Evolutionary conservation across 2,329 filamentous ascomycete species (phyloP).

Genomic region (Exophiala calicioides): DNA sequence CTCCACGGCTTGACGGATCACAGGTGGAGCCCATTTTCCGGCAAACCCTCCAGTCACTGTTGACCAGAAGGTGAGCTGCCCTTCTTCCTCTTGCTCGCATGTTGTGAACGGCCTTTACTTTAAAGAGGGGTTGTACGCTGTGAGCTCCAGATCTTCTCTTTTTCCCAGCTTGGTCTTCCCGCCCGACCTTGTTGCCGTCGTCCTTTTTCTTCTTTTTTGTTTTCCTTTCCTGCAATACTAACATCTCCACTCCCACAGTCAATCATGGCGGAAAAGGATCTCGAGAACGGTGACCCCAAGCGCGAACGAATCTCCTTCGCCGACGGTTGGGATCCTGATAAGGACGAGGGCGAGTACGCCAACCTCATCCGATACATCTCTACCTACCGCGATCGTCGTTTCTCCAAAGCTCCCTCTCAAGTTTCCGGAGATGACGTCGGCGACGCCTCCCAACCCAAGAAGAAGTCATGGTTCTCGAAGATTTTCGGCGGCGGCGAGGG

Average conservation of each 20-base stretch:
- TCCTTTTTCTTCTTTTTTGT: conserved; percentile 27
- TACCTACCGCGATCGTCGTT: conserved; percentile 62
- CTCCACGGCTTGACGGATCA: conserved; percentile 33
- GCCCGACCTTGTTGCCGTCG: conserved; percentile 31
- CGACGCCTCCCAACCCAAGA: conserved; percentile 45
- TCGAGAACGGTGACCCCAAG: conserved; percentile 34
- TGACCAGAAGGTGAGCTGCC: conserved; percentile 29
- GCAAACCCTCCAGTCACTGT: conserved; percentile 29
- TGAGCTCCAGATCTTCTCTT: conserved; percentile 24
- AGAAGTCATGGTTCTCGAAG: conserved; percentile 62
- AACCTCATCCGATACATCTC: conserved; percentile 68
- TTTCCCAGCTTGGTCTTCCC: conserved; percentile 33
- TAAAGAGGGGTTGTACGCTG: conserved; percentile 33
- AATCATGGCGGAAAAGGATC: conserved; percentile 34
- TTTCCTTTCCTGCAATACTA: conserved; percentile 30
- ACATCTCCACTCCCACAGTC: conserved; percentile 32
- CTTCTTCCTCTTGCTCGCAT: conserved; percentile 28
- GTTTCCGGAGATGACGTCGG: conserved; percentile 43
- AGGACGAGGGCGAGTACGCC: conserved; percentile 60
- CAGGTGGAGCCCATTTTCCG: conserved; percentile 30
- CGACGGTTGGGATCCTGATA: conserved; percentile 34
- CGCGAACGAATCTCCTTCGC: conserved; percentile 34
- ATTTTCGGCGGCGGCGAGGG: conserved; percentile 41
- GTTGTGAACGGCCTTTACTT: conserved; percentile 31
- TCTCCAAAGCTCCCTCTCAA: conserved; percentile 47